Evolutionary conservation across 202 grass and related monocot species (phyloP).

Genomic region (Panicum hallii): DNA sequence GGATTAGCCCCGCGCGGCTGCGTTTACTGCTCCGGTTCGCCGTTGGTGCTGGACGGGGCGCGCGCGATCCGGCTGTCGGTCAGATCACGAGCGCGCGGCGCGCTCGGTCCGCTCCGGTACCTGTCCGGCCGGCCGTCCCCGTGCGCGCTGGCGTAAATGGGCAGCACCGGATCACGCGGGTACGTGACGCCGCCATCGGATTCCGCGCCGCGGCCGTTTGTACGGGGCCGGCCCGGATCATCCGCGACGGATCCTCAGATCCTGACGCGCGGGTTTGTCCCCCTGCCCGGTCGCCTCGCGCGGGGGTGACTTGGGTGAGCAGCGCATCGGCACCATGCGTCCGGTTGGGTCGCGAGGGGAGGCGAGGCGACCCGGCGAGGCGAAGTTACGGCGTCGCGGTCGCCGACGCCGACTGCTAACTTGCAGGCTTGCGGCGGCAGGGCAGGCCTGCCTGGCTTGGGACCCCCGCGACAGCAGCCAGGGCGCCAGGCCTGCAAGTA

Average conservation of each 20-base stretch:
- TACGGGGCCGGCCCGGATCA: too few species aligned
- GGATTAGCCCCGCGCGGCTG: not conserved
- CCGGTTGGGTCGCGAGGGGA: not conserved
- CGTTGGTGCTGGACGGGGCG: too few species aligned
- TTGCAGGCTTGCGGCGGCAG: constrained; percentile 19
- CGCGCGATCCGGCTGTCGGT: constrained; percentile 23
- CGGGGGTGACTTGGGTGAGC: too few species aligned
- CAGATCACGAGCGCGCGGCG: constrained; percentile 23
- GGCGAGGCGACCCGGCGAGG: not conserved
- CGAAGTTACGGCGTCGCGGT: constrained; percentile 46
- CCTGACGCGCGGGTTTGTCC: not conserved
- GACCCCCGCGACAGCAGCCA: constrained; percentile 15
- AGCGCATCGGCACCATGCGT: too few species aligned
- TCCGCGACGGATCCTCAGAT: too few species aligned
- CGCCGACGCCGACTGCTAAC: constrained; percentile 16
- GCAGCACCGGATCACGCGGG: constrained; percentile 19
- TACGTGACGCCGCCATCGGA: constrained; percentile 30
- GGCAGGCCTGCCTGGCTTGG: not conserved
- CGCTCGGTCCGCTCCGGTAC: not conserved
- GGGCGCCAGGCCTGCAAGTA: not conserved
- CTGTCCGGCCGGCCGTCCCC: not conserved
- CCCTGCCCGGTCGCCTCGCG: too few species aligned
- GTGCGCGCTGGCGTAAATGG: constrained; percentile 29
- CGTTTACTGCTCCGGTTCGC: not conserved
- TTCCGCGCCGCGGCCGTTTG: not conserved